Evolutionary conservation across 1,284 basidiomycete genomes (phyloP).

Genomic region (Sanguinoderma infundibulare): DNA sequence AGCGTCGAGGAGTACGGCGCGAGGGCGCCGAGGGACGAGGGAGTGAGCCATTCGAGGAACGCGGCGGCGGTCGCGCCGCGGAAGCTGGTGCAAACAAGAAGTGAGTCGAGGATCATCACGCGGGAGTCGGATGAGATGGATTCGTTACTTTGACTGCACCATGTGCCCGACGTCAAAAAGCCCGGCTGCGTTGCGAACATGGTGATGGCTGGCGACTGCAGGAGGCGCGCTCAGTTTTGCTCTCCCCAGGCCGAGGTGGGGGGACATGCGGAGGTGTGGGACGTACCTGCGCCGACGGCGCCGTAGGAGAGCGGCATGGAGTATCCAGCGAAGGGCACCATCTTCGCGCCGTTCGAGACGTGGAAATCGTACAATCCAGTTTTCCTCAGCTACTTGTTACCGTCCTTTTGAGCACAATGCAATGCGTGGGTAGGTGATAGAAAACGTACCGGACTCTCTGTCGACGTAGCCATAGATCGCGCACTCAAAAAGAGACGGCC

Average conservation of each 20-base stretch:
- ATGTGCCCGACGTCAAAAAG: slow-evolving; percentile 99
- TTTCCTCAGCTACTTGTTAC: slow-evolving; percentile 47
- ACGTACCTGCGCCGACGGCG: slow-evolving; percentile 78
- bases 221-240: background rate
- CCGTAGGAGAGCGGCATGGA: slow-evolving; percentile 94
- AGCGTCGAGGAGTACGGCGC: slow-evolving; percentile 77
- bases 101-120: slow-evolving; percentile 4
- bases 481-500: background rate
- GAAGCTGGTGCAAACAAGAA: slow-evolving; percentile 54
- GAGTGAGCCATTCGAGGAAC: slow-evolving; percentile 87
- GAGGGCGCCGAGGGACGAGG: slow-evolving; percentile 77
- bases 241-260: background rate
- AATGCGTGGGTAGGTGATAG: no score
- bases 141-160: slow-evolving; percentile 81
- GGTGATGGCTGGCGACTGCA: slow-evolving; percentile 88
- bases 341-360: slow-evolving; percentile 83
- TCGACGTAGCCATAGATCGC: slow-evolving; percentile 12
- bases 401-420: background rate
- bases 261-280: background rate
- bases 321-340: slow-evolving; percentile 97
- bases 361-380: slow-evolving; percentile 95
- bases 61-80: slow-evolving; percentile 72
- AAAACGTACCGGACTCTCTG: slow-evolving; percentile 6
- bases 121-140: slow-evolving; percentile 7
- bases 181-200: slow-evolving; percentile 85